Evolutionary conservation across 345 rosid species (phyloP), one percentile per base, ranked within the genome.

Genomic region (Pelargonium nanum): DNA sequence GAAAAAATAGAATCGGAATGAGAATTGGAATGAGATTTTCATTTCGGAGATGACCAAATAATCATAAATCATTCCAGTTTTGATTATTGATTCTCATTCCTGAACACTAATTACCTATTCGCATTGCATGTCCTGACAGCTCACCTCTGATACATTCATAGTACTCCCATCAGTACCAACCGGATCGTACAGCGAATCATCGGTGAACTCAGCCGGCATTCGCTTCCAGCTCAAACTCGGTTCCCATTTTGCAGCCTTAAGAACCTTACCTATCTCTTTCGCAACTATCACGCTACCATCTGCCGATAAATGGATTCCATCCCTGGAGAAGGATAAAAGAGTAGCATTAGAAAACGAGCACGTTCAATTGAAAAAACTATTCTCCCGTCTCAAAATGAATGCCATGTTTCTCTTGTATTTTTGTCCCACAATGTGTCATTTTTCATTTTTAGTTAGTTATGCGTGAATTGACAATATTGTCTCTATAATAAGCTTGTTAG

Each of bases 161-260:
- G 59, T 63, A 58, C 34, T 65, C 16, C 77, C 81, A 1, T 64
- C 64, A 0, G n/a, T 34, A 1, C 26, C 34, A 0, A 68, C 58
- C 0, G 60, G 63, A 65, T 70, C 60, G 75, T 63, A 32, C 6
- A 65, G 68, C 2, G 78, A 80, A 59, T 75, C 72, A 57, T 81
- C 84, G 0, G 69, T 61, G 28, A 85, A 91, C 62, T 91, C 96
- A 5, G 66, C 7, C 0, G 83, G 77, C 73, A 91, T 69, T 0
- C 75, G 62, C 60, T 69, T 77, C 88, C 92, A 79, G 45, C 78
- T 40, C 22, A 88, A 82, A 65, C 82, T 81, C 1, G 95, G 98
- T 56, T 82, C 72, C 98, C 92, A 91, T 12, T 81, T 77, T 6
- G 91, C 84, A 65, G 80, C 91, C 58, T 58, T 70, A 44, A 91